Evolutionary conservation across 1,139 yeast species (phyloP).

Genomic region (Protomyces inundatus): DNA sequence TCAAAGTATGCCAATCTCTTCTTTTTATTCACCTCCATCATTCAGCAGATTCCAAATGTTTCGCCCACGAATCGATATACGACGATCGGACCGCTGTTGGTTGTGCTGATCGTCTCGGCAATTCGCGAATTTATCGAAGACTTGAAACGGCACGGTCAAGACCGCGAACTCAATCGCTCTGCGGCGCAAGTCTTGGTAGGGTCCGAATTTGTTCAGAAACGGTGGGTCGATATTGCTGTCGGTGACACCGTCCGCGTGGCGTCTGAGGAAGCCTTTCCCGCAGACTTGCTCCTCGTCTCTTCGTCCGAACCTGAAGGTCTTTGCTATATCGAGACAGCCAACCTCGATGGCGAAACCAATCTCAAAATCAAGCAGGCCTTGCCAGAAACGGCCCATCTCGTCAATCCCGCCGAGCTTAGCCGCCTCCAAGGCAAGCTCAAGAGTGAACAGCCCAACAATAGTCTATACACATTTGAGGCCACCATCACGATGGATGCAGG

Average conservation of each 20-base stretch:
- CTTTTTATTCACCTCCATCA: conserved; percentile 83
- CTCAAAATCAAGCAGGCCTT: conserved; percentile 87
- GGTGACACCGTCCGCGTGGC: conserved; percentile 85
- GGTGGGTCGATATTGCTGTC: conserved; percentile 84
- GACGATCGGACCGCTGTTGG: conserved; percentile 80
- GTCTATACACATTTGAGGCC: conserved; percentile 92
- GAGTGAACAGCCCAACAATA: conserved; percentile 92
- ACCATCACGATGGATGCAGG: conserved; percentile 53
- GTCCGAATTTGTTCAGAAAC: conserved; percentile 58
- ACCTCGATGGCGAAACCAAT: conserved; percentile 96
- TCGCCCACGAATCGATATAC: conserved; percentile 96
- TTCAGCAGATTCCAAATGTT: conserved; percentile 95
- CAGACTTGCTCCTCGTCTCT: conserved; percentile 75
- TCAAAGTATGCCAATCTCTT: conserved; percentile 94
- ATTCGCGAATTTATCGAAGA: conserved; percentile 88
- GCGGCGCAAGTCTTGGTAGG: conserved; percentile 64
- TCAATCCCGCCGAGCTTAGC: conserved; percentile 60
- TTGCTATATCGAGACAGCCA: conserved; percentile 95
- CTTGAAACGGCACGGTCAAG: conserved; percentile 80
- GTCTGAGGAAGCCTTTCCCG: conserved; percentile 91
- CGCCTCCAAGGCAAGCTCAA: conserved; percentile 53
- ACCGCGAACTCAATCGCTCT: conserved; percentile 80
- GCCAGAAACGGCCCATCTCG: conserved; percentile 67
- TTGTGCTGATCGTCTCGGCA: conserved; percentile 86
- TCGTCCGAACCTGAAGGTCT: conserved; percentile 98